Evolutionary conservation across 306 rosid genomes (phyloP).

Genomic region (Malus domestica): ASM211411v1 NC_041803.1:26683501-26684000

Average conservation of each 20-base stretch:
- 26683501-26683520: neutral
- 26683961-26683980: conserved; percentile 62
- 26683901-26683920: conserved; percentile 91
- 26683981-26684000: conserved; percentile 87
- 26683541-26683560: neutral
- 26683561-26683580: neutral
- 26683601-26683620: neutral
- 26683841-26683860: neutral
- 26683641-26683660: neutral
- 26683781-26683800: neutral
- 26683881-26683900: conserved; percentile 79
- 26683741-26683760: neutral
- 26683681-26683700: neutral
- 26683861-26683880: conserved; percentile 23
- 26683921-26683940: conserved; percentile 74
- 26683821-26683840: neutral
- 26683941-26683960: conserved; percentile 74
- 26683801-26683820: neutral
- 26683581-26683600: neutral
- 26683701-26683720: neutral
- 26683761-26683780: neutral
- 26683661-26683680: neutral
- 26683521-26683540: neutral
- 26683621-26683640: too few relatives aligned
- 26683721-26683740: neutral